Evolutionary conservation across 768 basidiomycete genomes (phyloP).

Genomic region (Scleroderma citrinum): DNA sequence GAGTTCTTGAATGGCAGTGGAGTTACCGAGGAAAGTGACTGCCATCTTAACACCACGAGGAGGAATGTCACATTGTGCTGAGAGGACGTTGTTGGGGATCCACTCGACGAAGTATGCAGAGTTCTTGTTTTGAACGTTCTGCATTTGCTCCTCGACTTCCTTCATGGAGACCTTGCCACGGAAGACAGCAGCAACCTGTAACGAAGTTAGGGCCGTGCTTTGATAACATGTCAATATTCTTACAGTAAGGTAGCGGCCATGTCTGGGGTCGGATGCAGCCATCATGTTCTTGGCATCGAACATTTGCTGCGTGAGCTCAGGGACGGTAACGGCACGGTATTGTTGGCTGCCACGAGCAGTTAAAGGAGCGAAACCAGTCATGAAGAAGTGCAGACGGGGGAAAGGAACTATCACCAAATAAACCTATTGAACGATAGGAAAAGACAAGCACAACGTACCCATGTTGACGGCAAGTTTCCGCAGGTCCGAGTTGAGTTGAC

Average conservation of each 20-base stretch:
- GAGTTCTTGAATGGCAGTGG: slow-evolving; percentile 93
- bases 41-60: slow-evolving; percentile 96
- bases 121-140: slow-evolving; percentile 96
- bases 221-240: slow-evolving; percentile 14
- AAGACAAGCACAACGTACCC: slow-evolving; percentile 48
- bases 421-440: background rate
- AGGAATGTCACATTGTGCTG: slow-evolving; percentile 97
- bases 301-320: slow-evolving; percentile 98
- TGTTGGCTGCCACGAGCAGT: slow-evolving; percentile 92
- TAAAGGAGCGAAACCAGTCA: slow-evolving; percentile 92
- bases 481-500: slow-evolving; percentile 98
- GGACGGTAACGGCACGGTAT: slow-evolving; percentile 95
- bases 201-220: background rate
- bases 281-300: slow-evolving; percentile 99
- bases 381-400: slow-evolving; percentile 99
- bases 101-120: slow-evolving; percentile 98
- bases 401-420: slow-evolving; percentile 66
- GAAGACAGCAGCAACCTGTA: slow-evolving; percentile 88
- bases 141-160: slow-evolving; percentile 99
- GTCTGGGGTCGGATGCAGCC: slow-evolving; percentile 95
- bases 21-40: slow-evolving; percentile 96
- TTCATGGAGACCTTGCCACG: slow-evolving; percentile 99
- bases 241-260: slow-evolving; percentile 96
- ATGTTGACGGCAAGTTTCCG: slow-evolving; percentile 99
- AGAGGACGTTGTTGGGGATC: slow-evolving; percentile 99